Conservation (phyloP, 1,284 basidiomycete species). For the Apiotrichum akiyoshidainum region DNA sequence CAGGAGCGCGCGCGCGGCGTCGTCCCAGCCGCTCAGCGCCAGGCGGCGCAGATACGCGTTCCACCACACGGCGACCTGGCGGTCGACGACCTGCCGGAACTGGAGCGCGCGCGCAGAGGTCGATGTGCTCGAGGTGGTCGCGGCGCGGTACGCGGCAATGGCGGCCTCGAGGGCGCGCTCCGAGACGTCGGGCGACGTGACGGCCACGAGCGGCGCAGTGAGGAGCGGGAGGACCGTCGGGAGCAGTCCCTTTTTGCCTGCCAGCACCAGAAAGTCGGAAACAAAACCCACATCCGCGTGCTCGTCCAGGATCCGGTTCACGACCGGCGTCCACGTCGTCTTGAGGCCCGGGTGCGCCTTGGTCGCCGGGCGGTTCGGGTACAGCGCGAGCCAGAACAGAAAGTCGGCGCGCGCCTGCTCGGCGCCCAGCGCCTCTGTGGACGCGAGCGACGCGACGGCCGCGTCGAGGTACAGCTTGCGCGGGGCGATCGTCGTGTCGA, state of each 20-base stretch:
- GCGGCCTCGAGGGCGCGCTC: constrained; percentile 14
- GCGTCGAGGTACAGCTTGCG: constrained; percentile 34
- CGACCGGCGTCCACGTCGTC: constrained; percentile 30
- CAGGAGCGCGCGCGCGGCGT: constrained; percentile 23
- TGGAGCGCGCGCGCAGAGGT: constrained; percentile 17
- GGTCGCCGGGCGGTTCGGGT: constrained; percentile 38
- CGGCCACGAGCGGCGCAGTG: constrained; percentile 23
- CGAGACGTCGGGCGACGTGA: constrained; percentile 21
- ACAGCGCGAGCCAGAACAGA: constrained; percentile 39
- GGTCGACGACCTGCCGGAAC: constrained; percentile 9
- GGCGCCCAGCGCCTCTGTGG: constrained; percentile 14
- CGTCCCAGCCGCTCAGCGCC: constrained; percentile 28
- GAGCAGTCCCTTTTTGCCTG: constrained; percentile 35
- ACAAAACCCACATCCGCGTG: constrained; percentile 25
- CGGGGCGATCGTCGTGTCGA: constrained; percentile 26
- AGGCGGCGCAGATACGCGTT: constrained; percentile 30
- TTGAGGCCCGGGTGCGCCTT: constrained; percentile 24
- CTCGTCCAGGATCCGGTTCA: constrained; percentile 19
- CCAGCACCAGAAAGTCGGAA: constrained; percentile 21
- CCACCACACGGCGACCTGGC: constrained; percentile 28
- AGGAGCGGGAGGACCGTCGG: constrained; percentile 29
- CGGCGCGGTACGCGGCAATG: constrained; percentile 18
- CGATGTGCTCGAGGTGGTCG: constrained; percentile 25
- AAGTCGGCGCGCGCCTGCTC: constrained; percentile 21
- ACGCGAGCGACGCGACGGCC: constrained; percentile 15